These are phyloP conservation scores for Mycotypha africana DNA, from an alignment of 371 early-diverging fungal genomes.

Conservation along the genomic window DNA sequence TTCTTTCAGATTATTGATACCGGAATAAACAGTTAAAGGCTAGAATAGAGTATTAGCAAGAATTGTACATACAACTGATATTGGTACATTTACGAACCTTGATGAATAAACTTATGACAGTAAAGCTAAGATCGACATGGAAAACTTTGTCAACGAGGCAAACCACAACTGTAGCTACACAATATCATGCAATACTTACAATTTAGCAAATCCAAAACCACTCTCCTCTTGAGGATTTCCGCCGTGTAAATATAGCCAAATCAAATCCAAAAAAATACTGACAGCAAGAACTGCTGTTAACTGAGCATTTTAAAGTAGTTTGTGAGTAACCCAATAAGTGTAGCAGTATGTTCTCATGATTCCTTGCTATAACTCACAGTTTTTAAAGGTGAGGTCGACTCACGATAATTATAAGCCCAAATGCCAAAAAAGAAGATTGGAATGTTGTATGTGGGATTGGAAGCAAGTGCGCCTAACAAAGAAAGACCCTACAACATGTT, in stretches of 20 bases:
- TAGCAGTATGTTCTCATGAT: no score
- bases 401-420: slow-evolving; percentile 46
- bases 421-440: slow-evolving; percentile 48
- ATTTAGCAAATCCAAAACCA: slow-evolving; percentile 35
- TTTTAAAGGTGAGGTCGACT: slow-evolving; percentile 42
- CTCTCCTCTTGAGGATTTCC: slow-evolving; percentile 27
- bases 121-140: slow-evolving; percentile 28
- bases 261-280: slow-evolving; percentile 38
- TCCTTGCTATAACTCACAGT: slow-evolving; percentile 29
- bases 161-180: background rate
- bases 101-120: slow-evolving; percentile 35
- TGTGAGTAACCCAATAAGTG: no score
- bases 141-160: no score
- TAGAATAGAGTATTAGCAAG: slow-evolving; percentile 1
- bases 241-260: slow-evolving; percentile 44
- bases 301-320: slow-evolving; percentile 8
- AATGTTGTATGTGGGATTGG: slow-evolving; percentile 41
- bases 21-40: slow-evolving; percentile 41
- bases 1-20: slow-evolving; percentile 32
- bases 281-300: slow-evolving; percentile 36
- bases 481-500: slow-evolving; percentile 29
- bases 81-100: slow-evolving; percentile 24
- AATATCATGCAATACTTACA: slow-evolving; percentile 21
- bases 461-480: slow-evolving; percentile 36
- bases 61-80: background rate